Evolutionary conservation across 176 grass and related monocot genomes (phyloP).

Genomic region (Carex parvula): DNA sequence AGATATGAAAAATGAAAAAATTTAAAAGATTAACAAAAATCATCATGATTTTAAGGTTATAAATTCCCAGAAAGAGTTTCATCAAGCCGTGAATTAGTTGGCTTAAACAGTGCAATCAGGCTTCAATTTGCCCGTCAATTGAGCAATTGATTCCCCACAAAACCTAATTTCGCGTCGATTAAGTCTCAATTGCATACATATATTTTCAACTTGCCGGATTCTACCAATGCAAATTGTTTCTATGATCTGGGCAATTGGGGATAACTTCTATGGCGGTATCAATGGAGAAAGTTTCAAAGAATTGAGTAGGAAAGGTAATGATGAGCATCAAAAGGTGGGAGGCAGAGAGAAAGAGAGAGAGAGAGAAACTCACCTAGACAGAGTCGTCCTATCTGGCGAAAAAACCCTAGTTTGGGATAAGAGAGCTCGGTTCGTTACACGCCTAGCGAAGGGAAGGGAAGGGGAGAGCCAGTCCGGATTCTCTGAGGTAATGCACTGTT

Average conservation of each 20-base stretch:
- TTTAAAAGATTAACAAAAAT: not conserved
- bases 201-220: no score
- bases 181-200: not conserved
- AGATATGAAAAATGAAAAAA: not conserved
- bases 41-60: not conserved
- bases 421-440: slow-evolving; percentile 2
- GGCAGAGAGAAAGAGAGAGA: not conserved
- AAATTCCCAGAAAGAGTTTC: not conserved
- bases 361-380: slow-evolving; percentile 24
- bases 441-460: slow-evolving; percentile 22
- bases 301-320: not conserved
- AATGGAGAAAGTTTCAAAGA: no score
- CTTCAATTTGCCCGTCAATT: not conserved
- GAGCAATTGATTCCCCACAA: not conserved
- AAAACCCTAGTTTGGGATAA: slow-evolving; percentile 26
- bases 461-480: no score
- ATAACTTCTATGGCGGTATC: not conserved
- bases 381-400: slow-evolving; percentile 30
- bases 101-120: not conserved
- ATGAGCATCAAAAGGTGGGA: not conserved
- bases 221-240: no score
- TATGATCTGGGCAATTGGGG: no score
- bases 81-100: not conserved
- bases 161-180: not conserved
- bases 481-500: no score